Conservation (phyloP, 2,329 filamentous ascomycete species). For the Fusarium graminum region DNA sequence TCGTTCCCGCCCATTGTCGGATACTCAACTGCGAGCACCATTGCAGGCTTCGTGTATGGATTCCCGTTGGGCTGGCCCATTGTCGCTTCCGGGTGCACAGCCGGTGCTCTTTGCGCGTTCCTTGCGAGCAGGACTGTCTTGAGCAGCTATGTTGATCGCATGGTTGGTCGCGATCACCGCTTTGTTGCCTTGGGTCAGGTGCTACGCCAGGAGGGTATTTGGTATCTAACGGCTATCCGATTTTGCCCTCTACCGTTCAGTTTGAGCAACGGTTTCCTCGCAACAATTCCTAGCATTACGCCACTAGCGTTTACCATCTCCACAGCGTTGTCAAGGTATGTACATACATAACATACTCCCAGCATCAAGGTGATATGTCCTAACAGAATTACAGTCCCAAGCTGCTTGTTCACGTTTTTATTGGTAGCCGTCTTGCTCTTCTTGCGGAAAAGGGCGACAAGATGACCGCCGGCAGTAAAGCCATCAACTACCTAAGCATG, state of each 20-base stretch:
- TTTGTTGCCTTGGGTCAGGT: slow-evolving; percentile 92
- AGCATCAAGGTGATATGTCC: background rate
- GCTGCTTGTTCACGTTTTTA: slow-evolving; percentile 90
- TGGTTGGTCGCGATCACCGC: slow-evolving; percentile 85
- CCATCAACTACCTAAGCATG: slow-evolving; percentile 88
- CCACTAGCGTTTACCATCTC: slow-evolving; percentile 82
- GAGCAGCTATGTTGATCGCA: slow-evolving; percentile 79
- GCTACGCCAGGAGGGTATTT: slow-evolving; percentile 88
- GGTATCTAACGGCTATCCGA: slow-evolving; percentile 90
- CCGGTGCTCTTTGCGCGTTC: slow-evolving; percentile 84
- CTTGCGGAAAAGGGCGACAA: slow-evolving; percentile 86
- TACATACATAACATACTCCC: slow-evolving; percentile 6
- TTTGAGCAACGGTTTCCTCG: slow-evolving; percentile 92
- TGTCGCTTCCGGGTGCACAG: slow-evolving; percentile 80
- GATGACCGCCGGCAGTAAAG: slow-evolving; percentile 83
- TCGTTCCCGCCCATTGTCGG: slow-evolving; percentile 91
- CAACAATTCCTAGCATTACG: slow-evolving; percentile 90
- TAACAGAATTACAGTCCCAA: slow-evolving; percentile 72
- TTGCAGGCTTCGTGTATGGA: slow-evolving; percentile 68
- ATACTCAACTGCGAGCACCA: slow-evolving; percentile 78
- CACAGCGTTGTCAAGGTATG: slow-evolving; percentile 78
- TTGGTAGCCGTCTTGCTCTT: slow-evolving; percentile 84
- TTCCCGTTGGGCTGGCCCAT: slow-evolving; percentile 81
- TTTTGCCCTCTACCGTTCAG: slow-evolving; percentile 94
- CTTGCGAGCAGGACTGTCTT: slow-evolving; percentile 83